phyloP scores from a whole-genome alignment of 75 land plant species.

The Picea sitchensis region DNA sequence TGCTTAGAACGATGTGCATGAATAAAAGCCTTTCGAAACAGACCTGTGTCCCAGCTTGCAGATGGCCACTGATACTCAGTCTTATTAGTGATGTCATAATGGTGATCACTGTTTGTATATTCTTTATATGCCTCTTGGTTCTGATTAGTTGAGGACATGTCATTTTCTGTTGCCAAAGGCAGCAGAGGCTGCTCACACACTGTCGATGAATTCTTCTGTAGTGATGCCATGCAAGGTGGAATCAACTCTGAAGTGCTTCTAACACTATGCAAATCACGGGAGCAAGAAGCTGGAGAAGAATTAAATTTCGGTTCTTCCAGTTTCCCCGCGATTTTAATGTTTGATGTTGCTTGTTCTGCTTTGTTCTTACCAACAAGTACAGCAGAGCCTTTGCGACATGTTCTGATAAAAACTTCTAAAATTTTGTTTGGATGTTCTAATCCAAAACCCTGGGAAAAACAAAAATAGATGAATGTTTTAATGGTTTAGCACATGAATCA shows the following conservation, averaged over 20 bases:
- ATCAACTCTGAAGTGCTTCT: not conserved
- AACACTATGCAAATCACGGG: not conserved
- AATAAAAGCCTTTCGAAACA: not conserved
- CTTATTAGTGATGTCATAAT: not conserved
- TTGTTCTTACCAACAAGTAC: slow-evolving; percentile 59
- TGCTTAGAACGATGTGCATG: not conserved
- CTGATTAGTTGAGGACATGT: not conserved
- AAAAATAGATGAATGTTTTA: not conserved
- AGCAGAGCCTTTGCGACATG: slow-evolving; percentile 25
- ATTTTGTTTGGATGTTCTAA: slow-evolving; percentile 23
- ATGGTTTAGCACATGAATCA: not conserved
- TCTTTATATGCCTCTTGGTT: not conserved
- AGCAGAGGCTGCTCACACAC: not conserved
- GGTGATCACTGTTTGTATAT: not conserved
- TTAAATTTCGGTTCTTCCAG: not conserved
- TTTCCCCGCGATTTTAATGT: not conserved
- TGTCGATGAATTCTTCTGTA: not conserved
- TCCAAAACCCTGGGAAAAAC: slow-evolving; percentile 31
- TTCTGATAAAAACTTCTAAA: slow-evolving; percentile 29
- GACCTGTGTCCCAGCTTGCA: not conserved
- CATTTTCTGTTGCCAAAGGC: not conserved
- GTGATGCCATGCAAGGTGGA: not conserved
- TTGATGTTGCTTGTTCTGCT: not conserved
- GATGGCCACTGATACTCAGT: slow-evolving; percentile 2
- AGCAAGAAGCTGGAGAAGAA: not conserved